A percentile compares a stretch with the other conserved stretches of the same genome.
Conservation (phyloP, 2,329 filamentous ascomycete genomes). For the Exophiala bonariae region DNA sequence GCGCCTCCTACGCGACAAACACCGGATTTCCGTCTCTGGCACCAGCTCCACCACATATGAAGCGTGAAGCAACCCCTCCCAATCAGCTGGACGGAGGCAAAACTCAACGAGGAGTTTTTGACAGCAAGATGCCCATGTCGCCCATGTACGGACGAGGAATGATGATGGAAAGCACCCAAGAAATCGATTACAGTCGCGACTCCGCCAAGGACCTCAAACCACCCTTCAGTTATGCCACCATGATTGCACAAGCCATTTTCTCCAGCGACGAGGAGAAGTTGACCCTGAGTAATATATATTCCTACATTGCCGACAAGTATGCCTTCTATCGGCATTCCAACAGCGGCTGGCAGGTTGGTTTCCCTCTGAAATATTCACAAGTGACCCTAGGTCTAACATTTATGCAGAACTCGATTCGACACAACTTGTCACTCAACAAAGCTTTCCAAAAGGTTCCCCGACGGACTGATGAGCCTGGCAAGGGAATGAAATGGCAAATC, state of each 20-base stretch:
- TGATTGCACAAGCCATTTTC: conserved; percentile 95
- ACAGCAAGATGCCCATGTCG: conserved; percentile 44
- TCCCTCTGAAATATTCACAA: background rate
- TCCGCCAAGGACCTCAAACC: conserved; percentile 90
- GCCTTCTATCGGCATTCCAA: conserved; percentile 87
- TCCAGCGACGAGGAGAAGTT: conserved; percentile 83
- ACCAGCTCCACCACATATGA: conserved; percentile 44
- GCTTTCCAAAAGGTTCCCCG: conserved; percentile 91
- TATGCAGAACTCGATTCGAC: conserved; percentile 83
- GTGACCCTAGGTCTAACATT: conserved; percentile 12
- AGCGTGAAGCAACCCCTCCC: conserved; percentile 37
- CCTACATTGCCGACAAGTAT: conserved; percentile 86
- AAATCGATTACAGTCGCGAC: conserved; percentile 67
- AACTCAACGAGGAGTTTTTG: conserved; percentile 28
- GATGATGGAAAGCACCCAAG: conserved; percentile 55
- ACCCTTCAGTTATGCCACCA: conserved; percentile 91
- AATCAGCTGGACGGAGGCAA: conserved; percentile 28
- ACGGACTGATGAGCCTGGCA: conserved; percentile 91
- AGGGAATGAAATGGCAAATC: conserved; percentile 99
- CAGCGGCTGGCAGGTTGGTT: conserved; percentile 83
- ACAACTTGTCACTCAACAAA: conserved; percentile 94
- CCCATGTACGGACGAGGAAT: conserved; percentile 51
- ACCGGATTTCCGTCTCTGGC: conserved; percentile 33
- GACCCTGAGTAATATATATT: conserved; percentile 89
- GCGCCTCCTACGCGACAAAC: background rate